A percentile compares a stretch with the other conserved stretches of the same genome.
Conservation (phyloP, 441 rosid species). For the Mallotus japonicus region DNA sequence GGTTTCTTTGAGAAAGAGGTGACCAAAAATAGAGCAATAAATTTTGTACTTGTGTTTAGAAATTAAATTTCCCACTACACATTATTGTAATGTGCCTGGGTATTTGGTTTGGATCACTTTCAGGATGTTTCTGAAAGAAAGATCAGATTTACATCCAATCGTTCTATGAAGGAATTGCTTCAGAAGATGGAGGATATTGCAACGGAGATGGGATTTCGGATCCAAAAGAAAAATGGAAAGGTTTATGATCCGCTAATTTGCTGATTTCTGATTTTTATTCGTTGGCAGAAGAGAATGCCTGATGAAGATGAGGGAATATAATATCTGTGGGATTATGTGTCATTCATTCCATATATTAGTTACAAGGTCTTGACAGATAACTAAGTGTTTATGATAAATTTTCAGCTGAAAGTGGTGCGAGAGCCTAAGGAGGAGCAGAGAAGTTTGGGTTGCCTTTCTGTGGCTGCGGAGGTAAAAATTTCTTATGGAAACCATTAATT, state of each 20-base stretch:
- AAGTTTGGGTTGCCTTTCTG: constrained; percentile 59
- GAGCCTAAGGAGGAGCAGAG: constrained; percentile 48
- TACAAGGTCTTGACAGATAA: not conserved
- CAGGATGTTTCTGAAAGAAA: constrained; percentile 92
- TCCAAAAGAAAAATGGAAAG: constrained; percentile 77
- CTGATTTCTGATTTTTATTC: not conserved
- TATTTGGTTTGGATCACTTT: constrained; percentile 3
- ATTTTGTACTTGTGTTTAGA: not conserved
- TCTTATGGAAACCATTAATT: not conserved
- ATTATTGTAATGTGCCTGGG: not conserved
- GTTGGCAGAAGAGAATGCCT: not conserved
- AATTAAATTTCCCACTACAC: not conserved
- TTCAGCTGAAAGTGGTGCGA: constrained; percentile 71
- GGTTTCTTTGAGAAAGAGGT: constrained; percentile 99
- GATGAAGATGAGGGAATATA: not conserved
- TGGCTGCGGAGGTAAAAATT: constrained; percentile 75
- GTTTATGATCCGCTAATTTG: constrained; percentile 13
- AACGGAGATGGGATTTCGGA: constrained; percentile 84
- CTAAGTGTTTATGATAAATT: not conserved
- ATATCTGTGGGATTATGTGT: too few relatives aligned
- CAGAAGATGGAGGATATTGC: constrained; percentile 68
- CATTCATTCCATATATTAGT: too few relatives aligned
- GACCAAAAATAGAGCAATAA: constrained; percentile 6
- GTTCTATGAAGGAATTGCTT: constrained; percentile 64
- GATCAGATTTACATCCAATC: constrained; percentile 88